Conservation (phyloP, 176 grass and related monocot species). For the Pontederia crassipes region DNA sequence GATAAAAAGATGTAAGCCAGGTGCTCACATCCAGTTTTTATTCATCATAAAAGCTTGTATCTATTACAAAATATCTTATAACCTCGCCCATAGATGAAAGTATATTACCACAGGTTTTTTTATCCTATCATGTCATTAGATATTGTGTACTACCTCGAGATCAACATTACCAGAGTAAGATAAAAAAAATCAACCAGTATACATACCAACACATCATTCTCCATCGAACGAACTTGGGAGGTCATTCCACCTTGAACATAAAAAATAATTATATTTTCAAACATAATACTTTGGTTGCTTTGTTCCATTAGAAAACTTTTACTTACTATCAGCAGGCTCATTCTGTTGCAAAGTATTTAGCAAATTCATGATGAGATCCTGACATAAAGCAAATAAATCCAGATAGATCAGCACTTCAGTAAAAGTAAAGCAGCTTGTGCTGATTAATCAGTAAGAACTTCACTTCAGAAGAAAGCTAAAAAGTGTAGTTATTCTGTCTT, state of each 20-base stretch:
- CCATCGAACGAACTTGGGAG: neutral
- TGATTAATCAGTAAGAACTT: no score
- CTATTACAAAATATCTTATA: no score
- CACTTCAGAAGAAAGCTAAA: neutral
- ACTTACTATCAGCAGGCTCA: constrained; percentile 60
- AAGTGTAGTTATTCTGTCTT: constrained; percentile 6
- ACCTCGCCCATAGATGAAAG: no score
- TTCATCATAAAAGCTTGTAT: no score
- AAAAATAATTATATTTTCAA: neutral
- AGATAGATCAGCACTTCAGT: neutral
- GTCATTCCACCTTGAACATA: neutral
- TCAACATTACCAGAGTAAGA: no score
- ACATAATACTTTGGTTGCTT: neutral
- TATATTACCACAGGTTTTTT: no score
- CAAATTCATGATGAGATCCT: constrained; percentile 85
- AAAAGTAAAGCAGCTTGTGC: no score
- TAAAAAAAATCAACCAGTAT: neutral
- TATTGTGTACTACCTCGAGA: no score
- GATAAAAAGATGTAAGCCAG: no score
- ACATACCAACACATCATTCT: constrained; percentile 4
- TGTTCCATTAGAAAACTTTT: neutral
- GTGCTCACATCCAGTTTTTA: no score
- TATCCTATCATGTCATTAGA: no score
- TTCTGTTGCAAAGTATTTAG: constrained; percentile 76
- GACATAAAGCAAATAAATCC: constrained; percentile 6